phyloP scores from a whole-genome alignment of 2,329 filamentous ascomycete species.

The Nemania sp. region DNA sequence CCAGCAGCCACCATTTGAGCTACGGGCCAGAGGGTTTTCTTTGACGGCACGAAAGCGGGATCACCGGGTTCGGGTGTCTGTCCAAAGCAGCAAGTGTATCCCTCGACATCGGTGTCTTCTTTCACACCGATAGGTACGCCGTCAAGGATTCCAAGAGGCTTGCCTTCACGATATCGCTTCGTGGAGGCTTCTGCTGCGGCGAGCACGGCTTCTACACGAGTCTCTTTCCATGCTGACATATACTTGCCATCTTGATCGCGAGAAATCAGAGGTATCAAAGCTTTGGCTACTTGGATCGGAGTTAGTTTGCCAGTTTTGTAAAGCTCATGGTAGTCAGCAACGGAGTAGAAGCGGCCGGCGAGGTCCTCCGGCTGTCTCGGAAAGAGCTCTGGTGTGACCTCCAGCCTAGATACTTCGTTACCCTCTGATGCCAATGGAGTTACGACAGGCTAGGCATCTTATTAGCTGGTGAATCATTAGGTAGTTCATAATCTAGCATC shows the following conservation, averaged over 20 bases:
- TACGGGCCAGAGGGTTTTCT: conserved; percentile 76
- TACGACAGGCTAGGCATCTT: conserved; percentile 63
- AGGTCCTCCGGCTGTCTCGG: conserved; percentile 56
- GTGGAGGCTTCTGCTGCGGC: conserved; percentile 80
- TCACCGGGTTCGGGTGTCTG: conserved; percentile 69
- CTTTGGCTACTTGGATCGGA: conserved; percentile 77
- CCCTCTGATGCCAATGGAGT: conserved; percentile 60
- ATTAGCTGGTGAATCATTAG: conserved; percentile 32
- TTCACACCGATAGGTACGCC: conserved; percentile 88
- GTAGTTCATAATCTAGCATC: conserved; percentile 32
- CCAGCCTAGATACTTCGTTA: conserved; percentile 51
- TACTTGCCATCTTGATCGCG: conserved; percentile 71
- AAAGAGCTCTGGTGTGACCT: conserved; percentile 58
- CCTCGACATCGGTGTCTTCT: conserved; percentile 79
- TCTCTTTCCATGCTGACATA: conserved; percentile 78
- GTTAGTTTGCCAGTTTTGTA: conserved; percentile 78
- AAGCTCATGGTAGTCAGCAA: conserved; percentile 80
- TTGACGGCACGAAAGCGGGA: conserved; percentile 62
- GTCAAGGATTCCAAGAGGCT: conserved; percentile 76
- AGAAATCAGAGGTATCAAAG: conserved; percentile 77
- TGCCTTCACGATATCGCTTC: conserved; percentile 74
- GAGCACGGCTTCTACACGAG: conserved; percentile 70
- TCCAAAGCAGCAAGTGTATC: conserved; percentile 75
- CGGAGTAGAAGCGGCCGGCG: conserved; percentile 72
- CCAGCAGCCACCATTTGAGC: conserved; percentile 78